These are phyloP conservation scores for Arxiozyma slooffiae DNA, from an alignment of 1,139 yeast species.

Conservation along the genomic window DNA sequence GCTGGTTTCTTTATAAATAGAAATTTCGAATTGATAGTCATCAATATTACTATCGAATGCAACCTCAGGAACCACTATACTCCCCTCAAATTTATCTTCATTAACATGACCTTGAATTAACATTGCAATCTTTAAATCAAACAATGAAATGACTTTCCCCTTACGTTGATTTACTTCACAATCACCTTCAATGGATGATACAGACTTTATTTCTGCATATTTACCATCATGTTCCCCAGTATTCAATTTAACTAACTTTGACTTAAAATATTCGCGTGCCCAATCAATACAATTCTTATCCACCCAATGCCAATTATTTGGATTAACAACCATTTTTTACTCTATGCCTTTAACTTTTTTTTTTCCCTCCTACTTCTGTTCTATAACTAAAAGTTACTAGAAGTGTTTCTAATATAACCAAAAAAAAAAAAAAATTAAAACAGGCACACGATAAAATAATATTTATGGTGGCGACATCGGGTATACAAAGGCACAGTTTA, in stretches of 20 bases:
- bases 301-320: constrained; percentile 95
- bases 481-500: not conserved
- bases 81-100: constrained; percentile 44
- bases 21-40: constrained; percentile 74
- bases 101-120: constrained; percentile 45
- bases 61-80: constrained; percentile 77
- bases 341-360: not conserved
- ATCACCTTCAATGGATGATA: constrained; percentile 81
- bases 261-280: constrained; percentile 68
- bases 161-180: constrained; percentile 94
- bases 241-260: constrained; percentile 44
- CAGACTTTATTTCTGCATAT: constrained; percentile 38
- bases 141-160: constrained; percentile 88
- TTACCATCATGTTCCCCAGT: constrained; percentile 32
- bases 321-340: constrained; percentile 56
- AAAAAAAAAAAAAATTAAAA: no score
- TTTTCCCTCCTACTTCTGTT: not conserved
- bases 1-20: constrained; percentile 50
- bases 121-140: constrained; percentile 64
- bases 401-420: not conserved
- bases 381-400: no score
- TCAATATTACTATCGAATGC: constrained; percentile 87
- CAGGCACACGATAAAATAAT: no score
- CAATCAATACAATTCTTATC: constrained; percentile 92
- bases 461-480: no score